Evolutionary conservation across 371 early-diverging fungal species (phyloP).

Genomic region (Actinomortierella wolfii): DNA sequence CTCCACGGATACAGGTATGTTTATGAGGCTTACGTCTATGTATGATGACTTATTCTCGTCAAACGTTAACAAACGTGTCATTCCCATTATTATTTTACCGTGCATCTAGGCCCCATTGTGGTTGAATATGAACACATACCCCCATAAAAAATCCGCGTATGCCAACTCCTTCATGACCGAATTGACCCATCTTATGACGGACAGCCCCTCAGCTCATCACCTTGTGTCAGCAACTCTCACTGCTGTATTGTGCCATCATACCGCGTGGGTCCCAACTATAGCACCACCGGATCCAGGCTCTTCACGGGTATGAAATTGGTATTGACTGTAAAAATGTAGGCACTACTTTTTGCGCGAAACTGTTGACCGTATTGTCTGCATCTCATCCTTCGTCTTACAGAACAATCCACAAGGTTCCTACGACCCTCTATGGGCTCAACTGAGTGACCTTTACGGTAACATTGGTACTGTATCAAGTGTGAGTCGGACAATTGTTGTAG

Average conservation of each 20-base stretch:
- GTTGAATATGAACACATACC: constrained; percentile 70
- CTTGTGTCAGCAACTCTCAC: constrained; percentile 60
- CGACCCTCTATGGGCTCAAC: constrained; percentile 72
- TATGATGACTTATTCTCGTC: too few relatives aligned
- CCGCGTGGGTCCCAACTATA: constrained; percentile 70
- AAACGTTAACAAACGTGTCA: too few relatives aligned
- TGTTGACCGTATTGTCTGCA: too few relatives aligned
- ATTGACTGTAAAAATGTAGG: too few relatives aligned
- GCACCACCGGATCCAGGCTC: constrained; percentile 53
- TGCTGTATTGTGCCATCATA: constrained; percentile 59
- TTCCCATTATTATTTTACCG: background rate
- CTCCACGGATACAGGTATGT: constrained; percentile 66
- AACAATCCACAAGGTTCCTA: constrained; percentile 57
- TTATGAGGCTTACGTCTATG: too few relatives aligned
- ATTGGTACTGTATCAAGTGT: constrained; percentile 58
- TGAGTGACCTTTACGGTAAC: constrained; percentile 69
- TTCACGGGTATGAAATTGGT: constrained; percentile 16
- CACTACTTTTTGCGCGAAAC: too few relatives aligned
- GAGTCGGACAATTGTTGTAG: constrained; percentile 64
- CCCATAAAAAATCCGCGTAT: constrained; percentile 54
- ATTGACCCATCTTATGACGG: constrained; percentile 53
- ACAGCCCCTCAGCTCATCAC: constrained; percentile 21
- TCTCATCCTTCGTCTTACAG: too few relatives aligned
- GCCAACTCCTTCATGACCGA: constrained; percentile 56
- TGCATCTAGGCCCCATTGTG: constrained; percentile 66